These are phyloP conservation scores for Corniculantispora saksenae DNA, from an alignment of 2,329 filamentous ascomycete species.

Conservation along the genomic window DNA sequence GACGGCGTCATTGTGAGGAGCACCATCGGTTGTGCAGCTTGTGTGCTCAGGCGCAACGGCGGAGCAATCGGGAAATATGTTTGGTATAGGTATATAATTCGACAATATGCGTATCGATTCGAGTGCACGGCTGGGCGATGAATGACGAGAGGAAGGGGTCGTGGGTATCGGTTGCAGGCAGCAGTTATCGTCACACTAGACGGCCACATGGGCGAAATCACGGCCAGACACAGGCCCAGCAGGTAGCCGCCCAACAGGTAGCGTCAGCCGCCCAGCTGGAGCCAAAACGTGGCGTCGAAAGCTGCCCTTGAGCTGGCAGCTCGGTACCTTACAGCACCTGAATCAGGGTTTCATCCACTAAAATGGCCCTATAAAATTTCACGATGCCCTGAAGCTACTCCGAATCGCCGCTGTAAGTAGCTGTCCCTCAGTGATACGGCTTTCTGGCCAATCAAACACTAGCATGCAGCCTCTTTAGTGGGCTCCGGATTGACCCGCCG, in stretches of 20 bases:
- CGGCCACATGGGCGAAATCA: not conserved
- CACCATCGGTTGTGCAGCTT: constrained; percentile 57
- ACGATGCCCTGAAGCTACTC: not conserved
- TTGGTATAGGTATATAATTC: not conserved
- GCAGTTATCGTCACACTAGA: not conserved
- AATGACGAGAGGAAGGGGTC: not conserved
- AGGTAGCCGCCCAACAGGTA: too few species aligned
- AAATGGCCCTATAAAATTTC: not conserved
- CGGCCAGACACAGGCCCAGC: not conserved
- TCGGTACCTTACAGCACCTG: not conserved
- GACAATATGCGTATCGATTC: not conserved
- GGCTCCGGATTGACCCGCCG: constrained; percentile 19
- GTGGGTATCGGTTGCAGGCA: not conserved
- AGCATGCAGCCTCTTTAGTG: not conserved
- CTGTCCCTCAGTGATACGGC: too few species aligned
- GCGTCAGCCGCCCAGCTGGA: not conserved
- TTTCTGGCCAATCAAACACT: constrained; percentile 3
- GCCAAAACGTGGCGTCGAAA: not conserved
- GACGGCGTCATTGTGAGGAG: constrained; percentile 73
- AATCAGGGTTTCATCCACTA: not conserved
- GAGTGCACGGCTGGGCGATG: not conserved
- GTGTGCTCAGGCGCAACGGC: not conserved
- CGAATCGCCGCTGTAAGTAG: not conserved
- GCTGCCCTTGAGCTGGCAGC: not conserved
- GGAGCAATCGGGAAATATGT: constrained; percentile 5